These are phyloP conservation scores for Meyerozyma elateridarum DNA, from an alignment of 1,139 yeast species.

Conservation along the genomic window DNA sequence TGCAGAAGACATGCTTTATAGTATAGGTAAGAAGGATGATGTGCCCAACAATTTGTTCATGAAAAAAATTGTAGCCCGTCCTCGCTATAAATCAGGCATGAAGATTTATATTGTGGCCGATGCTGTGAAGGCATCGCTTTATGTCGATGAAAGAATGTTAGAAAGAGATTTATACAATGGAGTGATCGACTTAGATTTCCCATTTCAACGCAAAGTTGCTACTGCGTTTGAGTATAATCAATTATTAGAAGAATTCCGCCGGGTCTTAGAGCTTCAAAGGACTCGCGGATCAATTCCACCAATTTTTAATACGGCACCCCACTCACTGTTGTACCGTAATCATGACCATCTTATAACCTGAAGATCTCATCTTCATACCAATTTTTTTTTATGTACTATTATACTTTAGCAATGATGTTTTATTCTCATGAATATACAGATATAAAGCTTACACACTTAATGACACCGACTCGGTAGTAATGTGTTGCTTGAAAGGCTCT, in stretches of 20 bases:
- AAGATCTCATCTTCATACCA: too few species aligned
- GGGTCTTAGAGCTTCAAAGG: too few species aligned
- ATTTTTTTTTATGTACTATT: too few species aligned
- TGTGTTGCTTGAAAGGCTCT: slow-evolving; percentile 55
- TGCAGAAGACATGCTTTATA: slow-evolving; percentile 35
- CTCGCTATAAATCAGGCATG: slow-evolving; percentile 50
- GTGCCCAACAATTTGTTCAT: slow-evolving; percentile 43
- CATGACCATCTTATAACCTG: too few species aligned
- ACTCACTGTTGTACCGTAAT: too few species aligned
- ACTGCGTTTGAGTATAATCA: neutral
- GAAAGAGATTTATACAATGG: slow-evolving; percentile 50
- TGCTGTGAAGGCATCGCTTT: slow-evolving; percentile 32
- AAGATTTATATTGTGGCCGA: slow-evolving; percentile 35
- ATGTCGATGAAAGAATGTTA: slow-evolving; percentile 47
- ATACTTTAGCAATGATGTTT: too few species aligned
- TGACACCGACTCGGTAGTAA: slow-evolving; percentile 59
- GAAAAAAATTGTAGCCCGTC: slow-evolving; percentile 45
- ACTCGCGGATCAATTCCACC: too few species aligned
- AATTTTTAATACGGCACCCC: too few species aligned
- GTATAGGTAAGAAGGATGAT: slow-evolving; percentile 36
- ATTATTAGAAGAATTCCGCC: neutral
- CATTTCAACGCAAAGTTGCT: slow-evolving; percentile 2
- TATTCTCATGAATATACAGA: too few species aligned
- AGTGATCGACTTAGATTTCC: slow-evolving; percentile 28
- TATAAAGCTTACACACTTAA: slow-evolving; percentile 32